A percentile compares a stretch with the other conserved stretches of the same genome.
These are phyloP conservation scores for Clonostachys chloroleuca DNA, from an alignment of 2,329 filamentous ascomycete genomes.

Conservation along the genomic window DNA sequence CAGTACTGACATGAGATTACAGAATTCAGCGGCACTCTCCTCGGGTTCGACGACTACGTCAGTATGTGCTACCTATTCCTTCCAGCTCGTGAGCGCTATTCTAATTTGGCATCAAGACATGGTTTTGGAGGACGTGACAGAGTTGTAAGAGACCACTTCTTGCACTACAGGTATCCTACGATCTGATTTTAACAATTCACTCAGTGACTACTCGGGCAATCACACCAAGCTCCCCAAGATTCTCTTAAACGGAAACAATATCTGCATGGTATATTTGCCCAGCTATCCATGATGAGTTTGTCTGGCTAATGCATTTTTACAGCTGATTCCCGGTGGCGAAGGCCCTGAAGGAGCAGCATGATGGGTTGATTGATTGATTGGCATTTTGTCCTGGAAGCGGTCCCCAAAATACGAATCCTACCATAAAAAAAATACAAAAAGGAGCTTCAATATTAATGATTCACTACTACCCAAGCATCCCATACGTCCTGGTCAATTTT, in stretches of 20 bases:
- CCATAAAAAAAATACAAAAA: no score
- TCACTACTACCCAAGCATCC: no score
- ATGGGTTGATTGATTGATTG: no score
- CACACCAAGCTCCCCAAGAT: slow-evolving; percentile 92
- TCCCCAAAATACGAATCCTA: no score
- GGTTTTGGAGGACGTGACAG: slow-evolving; percentile 95
- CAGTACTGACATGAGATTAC: slow-evolving; percentile 9
- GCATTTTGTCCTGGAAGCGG: no score
- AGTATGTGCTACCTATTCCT: slow-evolving; percentile 61
- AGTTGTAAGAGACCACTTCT: slow-evolving; percentile 57
- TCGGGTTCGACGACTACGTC: slow-evolving; percentile 99
- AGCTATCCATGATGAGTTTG: no score
- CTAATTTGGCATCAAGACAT: slow-evolving; percentile 63
- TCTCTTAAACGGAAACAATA: slow-evolving; percentile 93
- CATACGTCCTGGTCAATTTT: no score
- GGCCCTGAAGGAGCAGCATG: slow-evolving; percentile 40
- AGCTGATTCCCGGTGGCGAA: slow-evolving; percentile 78
- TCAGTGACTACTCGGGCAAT: slow-evolving; percentile 83
- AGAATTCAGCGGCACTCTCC: slow-evolving; percentile 94
- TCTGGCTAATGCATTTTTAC: slow-evolving; percentile 5
- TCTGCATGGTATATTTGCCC: slow-evolving; percentile 82
- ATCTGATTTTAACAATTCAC: neutral
- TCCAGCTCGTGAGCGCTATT: neutral
- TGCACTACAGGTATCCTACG: neutral
- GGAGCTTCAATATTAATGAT: no score